A percentile compares a stretch with the other conserved stretches of the same genome.
Conservation (phyloP, 106 monocot species). For the Dioscorea dumetorum region DNA sequence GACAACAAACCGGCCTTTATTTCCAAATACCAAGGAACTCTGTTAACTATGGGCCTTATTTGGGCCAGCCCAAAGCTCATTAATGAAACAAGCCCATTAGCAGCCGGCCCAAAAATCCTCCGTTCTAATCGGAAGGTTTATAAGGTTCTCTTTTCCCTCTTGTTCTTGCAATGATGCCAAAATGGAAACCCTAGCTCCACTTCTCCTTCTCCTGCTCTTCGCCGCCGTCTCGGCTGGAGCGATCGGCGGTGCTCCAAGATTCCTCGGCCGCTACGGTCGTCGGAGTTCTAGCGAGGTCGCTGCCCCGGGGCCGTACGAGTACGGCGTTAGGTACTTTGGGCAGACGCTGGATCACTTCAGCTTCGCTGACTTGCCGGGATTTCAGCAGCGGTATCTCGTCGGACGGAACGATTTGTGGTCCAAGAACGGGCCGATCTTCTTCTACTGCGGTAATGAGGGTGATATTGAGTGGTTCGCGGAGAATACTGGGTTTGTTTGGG, state of each 20-base stretch:
- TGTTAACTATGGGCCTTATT: too few relatives aligned
- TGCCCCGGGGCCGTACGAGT: conserved; percentile 5
- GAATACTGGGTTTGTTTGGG: conserved; percentile 92
- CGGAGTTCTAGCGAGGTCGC: neutral
- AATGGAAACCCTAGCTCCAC: neutral
- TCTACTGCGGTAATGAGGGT: conserved; percentile 96
- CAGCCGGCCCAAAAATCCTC: too few relatives aligned
- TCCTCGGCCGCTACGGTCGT: conserved; percentile 15
- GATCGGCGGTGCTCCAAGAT: conserved; percentile 6
- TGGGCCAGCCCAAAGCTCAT: too few relatives aligned
- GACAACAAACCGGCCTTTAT: too few relatives aligned
- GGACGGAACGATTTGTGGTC: conserved; percentile 23
- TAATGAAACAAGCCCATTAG: too few relatives aligned
- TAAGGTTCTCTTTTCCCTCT: too few relatives aligned
- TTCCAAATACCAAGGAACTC: too few relatives aligned
- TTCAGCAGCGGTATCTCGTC: conserved; percentile 71
- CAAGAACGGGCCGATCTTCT: conserved; percentile 60
- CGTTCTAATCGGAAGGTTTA: too few relatives aligned
- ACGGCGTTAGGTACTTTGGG: conserved; percentile 61
- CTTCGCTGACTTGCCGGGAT: conserved; percentile 42
- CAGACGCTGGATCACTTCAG: conserved; percentile 86
- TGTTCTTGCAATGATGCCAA: neutral
- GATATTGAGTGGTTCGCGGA: conserved; percentile 92
- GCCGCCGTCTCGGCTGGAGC: neutral
- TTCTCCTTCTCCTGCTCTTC: conserved; percentile 7